These are phyloP conservation scores for Xylariaceae sp. DNA, from an alignment of 2,329 filamentous ascomycete species.

Conservation along the genomic window DNA sequence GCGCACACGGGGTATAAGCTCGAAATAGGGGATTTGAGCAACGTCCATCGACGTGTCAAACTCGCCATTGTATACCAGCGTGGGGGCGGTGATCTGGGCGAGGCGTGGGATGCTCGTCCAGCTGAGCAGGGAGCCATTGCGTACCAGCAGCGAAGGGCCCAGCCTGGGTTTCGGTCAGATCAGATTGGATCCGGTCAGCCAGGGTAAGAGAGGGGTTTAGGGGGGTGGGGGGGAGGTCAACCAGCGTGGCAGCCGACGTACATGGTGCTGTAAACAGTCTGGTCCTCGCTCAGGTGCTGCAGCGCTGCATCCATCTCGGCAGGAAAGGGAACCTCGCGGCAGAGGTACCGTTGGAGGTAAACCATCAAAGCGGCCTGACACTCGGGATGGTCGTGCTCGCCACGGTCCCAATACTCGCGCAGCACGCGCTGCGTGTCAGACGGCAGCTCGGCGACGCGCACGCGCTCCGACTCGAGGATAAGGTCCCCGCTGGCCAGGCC, in stretches of 20 bases:
- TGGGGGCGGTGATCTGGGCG: slow-evolving; percentile 12
- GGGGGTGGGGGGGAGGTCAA: too few relatives aligned
- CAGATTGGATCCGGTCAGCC: too few relatives aligned
- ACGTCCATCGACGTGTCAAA: slow-evolving; percentile 19
- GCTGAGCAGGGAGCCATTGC: neutral
- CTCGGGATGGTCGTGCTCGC: slow-evolving; percentile 7
- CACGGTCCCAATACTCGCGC: slow-evolving; percentile 2
- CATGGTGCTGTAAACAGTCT: slow-evolving; percentile 2
- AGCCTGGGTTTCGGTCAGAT: too few relatives aligned
- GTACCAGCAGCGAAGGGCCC: neutral
- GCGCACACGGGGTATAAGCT: slow-evolving; percentile 17
- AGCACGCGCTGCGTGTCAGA: slow-evolving; percentile 4
- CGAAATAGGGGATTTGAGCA: slow-evolving; percentile 16
- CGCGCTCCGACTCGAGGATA: neutral
- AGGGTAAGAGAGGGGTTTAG: too few relatives aligned
- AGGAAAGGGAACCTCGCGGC: slow-evolving; percentile 7
- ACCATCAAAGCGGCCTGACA: slow-evolving; percentile 4
- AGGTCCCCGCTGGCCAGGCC: neutral
- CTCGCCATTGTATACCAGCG: slow-evolving; percentile 19
- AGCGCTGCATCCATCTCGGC: neutral
- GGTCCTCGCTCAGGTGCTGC: slow-evolving; percentile 7
- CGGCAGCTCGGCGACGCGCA: slow-evolving; percentile 1
- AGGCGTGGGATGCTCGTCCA: slow-evolving; percentile 15
- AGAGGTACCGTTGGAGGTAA: slow-evolving; percentile 6
- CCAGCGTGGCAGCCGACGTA: too few relatives aligned